Conservation (phyloP, 768 basidiomycete genomes). For the Boletus sensibilis region DNA sequence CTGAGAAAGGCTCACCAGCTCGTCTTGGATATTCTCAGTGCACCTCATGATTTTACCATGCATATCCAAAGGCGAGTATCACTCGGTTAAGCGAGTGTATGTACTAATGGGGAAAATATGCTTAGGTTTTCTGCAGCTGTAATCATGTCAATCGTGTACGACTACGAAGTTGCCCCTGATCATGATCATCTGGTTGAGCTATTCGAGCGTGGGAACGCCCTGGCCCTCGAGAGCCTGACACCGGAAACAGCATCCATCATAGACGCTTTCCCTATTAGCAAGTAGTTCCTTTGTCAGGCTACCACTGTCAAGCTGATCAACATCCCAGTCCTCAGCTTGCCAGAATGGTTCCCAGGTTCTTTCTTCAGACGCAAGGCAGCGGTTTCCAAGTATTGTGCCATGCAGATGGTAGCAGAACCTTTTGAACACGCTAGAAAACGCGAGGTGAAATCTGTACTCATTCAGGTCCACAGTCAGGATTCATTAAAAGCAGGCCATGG, state of each 20-base stretch:
- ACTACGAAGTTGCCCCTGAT: slow-evolving; percentile 34
- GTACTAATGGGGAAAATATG: not conserved
- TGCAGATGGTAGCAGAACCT: slow-evolving; percentile 14
- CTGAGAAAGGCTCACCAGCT: slow-evolving; percentile 21
- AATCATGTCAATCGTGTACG: slow-evolving; percentile 42
- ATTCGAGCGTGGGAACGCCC: slow-evolving; percentile 32
- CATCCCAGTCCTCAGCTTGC: slow-evolving; percentile 21
- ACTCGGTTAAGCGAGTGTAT: too few relatives aligned
- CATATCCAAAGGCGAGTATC: slow-evolving; percentile 12
- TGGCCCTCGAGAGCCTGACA: slow-evolving; percentile 15
- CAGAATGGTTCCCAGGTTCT: slow-evolving; percentile 25
- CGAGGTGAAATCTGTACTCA: slow-evolving; percentile 2
- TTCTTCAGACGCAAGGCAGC: slow-evolving; percentile 28
- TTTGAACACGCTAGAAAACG: slow-evolving; percentile 15
- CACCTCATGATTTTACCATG: slow-evolving; percentile 1
- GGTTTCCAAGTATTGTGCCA: slow-evolving; percentile 2
- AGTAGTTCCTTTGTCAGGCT: not conserved
- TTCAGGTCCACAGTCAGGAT: not conserved
- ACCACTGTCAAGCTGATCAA: not conserved
- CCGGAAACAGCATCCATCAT: slow-evolving; percentile 18
- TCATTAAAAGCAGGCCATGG: slow-evolving; percentile 9
- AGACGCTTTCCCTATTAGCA: slow-evolving; percentile 24
- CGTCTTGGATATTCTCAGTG: slow-evolving; percentile 10
- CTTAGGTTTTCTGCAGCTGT: slow-evolving; percentile 36
- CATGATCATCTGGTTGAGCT: slow-evolving; percentile 39